These are phyloP conservation scores for Penicillium paneum DNA, from an alignment of 2,329 filamentous ascomycete genomes.

Conservation along the genomic window DNA sequence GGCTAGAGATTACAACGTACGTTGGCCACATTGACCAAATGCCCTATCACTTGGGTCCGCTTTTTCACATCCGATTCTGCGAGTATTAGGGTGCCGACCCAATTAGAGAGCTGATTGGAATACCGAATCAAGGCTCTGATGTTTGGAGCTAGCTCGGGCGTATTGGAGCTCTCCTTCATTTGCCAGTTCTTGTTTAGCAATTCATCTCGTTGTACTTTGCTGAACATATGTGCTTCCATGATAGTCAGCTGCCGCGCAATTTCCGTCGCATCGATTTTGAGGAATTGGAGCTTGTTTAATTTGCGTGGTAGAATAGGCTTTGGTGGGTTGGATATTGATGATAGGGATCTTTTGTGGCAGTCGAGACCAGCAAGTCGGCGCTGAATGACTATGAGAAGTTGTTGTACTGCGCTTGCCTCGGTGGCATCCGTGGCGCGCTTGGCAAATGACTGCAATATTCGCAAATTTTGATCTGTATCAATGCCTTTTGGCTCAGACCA, in stretches of 20 bases:
- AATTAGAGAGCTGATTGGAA: slow-evolving; percentile 95
- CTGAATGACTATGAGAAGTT: slow-evolving; percentile 77
- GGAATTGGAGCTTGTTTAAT: slow-evolving; percentile 94
- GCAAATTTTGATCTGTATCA: slow-evolving; percentile 69
- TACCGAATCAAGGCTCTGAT: slow-evolving; percentile 91
- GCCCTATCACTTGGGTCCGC: slow-evolving; percentile 89
- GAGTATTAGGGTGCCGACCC: slow-evolving; percentile 94
- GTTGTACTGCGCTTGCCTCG: slow-evolving; percentile 51
- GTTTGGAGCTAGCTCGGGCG: slow-evolving; percentile 72
- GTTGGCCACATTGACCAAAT: slow-evolving; percentile 89
- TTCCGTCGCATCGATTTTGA: slow-evolving; percentile 88
- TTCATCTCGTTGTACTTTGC: slow-evolving; percentile 86
- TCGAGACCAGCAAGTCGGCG: slow-evolving; percentile 79
- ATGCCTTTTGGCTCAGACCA: slow-evolving; percentile 82
- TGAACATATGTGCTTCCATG: slow-evolving; percentile 84
- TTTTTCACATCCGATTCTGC: slow-evolving; percentile 88
- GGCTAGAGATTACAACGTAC: slow-evolving; percentile 45
- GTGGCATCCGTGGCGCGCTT: slow-evolving; percentile 29
- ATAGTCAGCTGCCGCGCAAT: slow-evolving; percentile 92
- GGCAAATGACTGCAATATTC: slow-evolving; percentile 79
- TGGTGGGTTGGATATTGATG: slow-evolving; percentile 72
- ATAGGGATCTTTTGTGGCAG: slow-evolving; percentile 48
- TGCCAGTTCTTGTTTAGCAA: slow-evolving; percentile 96
- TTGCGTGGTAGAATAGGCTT: slow-evolving; percentile 90
- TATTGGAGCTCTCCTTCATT: slow-evolving; percentile 70